Conservation (phyloP, 2,329 filamentous ascomycete genomes). For the Calonectria pseudoturangicola region DNA sequence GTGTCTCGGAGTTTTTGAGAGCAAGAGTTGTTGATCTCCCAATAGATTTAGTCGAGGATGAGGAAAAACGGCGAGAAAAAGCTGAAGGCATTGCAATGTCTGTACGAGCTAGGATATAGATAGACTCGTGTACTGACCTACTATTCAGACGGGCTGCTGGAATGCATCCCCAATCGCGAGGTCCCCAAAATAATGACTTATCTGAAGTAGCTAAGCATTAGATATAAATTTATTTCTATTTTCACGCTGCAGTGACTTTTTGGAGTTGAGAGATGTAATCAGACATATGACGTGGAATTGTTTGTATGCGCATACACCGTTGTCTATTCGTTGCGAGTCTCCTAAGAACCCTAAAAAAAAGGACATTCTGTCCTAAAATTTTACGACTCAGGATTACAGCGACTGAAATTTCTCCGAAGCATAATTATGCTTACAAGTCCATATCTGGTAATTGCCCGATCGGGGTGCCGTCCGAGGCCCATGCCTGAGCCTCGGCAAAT, state of each 20-base stretch:
- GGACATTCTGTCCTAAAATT: not conserved
- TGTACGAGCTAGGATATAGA: slow-evolving; percentile 20
- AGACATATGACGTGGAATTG: no score
- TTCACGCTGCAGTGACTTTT: no score
- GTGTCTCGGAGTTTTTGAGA: slow-evolving; percentile 69
- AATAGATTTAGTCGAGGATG: slow-evolving; percentile 45
- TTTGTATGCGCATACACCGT: no score
- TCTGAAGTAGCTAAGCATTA: not conserved
- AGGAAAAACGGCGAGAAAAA: slow-evolving; percentile 44
- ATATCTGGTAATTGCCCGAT: slow-evolving; percentile 1
- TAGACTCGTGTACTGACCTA: not conserved
- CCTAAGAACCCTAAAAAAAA: no score
- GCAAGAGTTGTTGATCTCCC: slow-evolving; percentile 57
- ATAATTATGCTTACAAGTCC: not conserved
- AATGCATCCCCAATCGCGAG: no score
- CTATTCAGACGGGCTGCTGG: not conserved
- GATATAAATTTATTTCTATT: no score
- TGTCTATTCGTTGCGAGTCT: no score
- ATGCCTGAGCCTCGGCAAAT: slow-evolving; percentile 29
- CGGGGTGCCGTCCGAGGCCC: slow-evolving; percentile 27
- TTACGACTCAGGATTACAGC: no score
- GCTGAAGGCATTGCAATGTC: slow-evolving; percentile 5
- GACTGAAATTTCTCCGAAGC: not conserved
- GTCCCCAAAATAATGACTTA: not conserved
- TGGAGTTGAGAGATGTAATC: no score